Percentiles rank a stretch among this genome's conserved stretches.
Conservation (phyloP, 176 grass and related monocot species). For the Otatea glauca region DNA sequence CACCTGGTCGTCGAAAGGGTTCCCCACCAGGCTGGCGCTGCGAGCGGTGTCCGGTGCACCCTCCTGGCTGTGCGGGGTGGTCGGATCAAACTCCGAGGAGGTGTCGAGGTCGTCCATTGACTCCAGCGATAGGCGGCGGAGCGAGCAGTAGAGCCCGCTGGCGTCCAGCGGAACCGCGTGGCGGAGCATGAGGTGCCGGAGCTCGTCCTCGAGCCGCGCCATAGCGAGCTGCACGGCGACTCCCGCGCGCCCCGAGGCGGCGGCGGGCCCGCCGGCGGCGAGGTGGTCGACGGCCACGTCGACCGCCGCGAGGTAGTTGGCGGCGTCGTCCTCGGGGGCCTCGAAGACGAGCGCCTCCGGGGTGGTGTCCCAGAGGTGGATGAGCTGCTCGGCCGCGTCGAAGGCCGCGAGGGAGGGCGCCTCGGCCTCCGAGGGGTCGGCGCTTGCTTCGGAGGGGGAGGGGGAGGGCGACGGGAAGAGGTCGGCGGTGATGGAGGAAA, state of each 20-base stretch:
- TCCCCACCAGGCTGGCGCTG: slow-evolving; percentile 48
- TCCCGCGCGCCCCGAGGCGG: slow-evolving; percentile 39
- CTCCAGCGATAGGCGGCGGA: slow-evolving; percentile 86
- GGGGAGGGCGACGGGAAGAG: slow-evolving; percentile 50
- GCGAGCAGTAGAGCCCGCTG: slow-evolving; percentile 72
- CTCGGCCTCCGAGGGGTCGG: background rate
- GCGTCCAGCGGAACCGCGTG: slow-evolving; percentile 80
- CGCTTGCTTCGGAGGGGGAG: background rate
- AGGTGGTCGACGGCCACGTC: slow-evolving; percentile 49
- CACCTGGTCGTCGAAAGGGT: slow-evolving; percentile 65
- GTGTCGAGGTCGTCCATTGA: slow-evolving; percentile 83
- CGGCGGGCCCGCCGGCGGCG: background rate
- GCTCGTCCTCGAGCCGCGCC: slow-evolving; percentile 87
- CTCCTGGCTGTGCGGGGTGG: slow-evolving; percentile 62
- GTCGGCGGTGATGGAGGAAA: slow-evolving; percentile 73
- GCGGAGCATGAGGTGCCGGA: slow-evolving; percentile 77
- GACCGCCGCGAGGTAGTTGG: slow-evolving; percentile 64
- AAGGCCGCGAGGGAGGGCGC: slow-evolving; percentile 29
- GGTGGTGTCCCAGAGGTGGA: slow-evolving; percentile 71
- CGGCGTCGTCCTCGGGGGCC: slow-evolving; percentile 54
- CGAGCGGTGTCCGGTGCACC: slow-evolving; percentile 51
- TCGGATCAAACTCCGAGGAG: slow-evolving; percentile 74
- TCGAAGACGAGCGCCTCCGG: slow-evolving; percentile 81
- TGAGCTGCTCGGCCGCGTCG: slow-evolving; percentile 67
- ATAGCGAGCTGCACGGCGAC: slow-evolving; percentile 82